Base-by-base conservation (phyloP, 495 filamentous ascomycete genomes). In the Terfezia boudieri region DNA sequence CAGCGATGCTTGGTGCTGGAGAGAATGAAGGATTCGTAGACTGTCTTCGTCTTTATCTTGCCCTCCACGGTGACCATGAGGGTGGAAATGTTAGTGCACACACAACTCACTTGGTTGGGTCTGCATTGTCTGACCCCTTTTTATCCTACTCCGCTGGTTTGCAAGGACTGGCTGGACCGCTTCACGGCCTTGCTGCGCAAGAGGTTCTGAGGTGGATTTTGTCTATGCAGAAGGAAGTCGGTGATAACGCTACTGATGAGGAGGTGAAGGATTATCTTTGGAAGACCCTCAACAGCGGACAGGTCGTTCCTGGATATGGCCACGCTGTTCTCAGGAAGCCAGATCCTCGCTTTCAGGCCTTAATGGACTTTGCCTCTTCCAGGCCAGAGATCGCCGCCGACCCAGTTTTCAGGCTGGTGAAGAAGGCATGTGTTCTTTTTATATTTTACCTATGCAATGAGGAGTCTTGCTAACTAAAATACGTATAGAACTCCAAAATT, bases 61-160 rank as follows among this genome's bases (percentile, higher is more conserved):
- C 90, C 26, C 79, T 98, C 10, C 90, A 98, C 71, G 89, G 89
- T 49, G 90, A 98, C 70, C 90, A 98, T 72, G 90, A 98, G 67
- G 90, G 90, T 55, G 90, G 90, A 53, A 98, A 98, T 64, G 90
- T 96, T 54, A 94, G 87, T 1, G 90, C 90, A 4, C 90, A 98
- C 67, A 73, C 90, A n/a, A 98, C 90, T 22, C 90, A 98, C 69
- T 75, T 98, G 9, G 92, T 98, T 37, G 90, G 90, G n/a, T 87
- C 82, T 58, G 92, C 92, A 9, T 77, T 98, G 54, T 85, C 81
- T 68, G 92, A 96, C 64, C 86, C 90, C 37, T 96, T 87, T 76
- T 76, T 98, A 56, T 86, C 82, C 64, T 96, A 96, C 74, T 88
- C 83, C 66, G 92, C 90, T 54, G 90, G 90, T 62, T 77, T 98